Conservation (phyloP, 331 rosid genomes). For the Arachis monticola region DNA sequence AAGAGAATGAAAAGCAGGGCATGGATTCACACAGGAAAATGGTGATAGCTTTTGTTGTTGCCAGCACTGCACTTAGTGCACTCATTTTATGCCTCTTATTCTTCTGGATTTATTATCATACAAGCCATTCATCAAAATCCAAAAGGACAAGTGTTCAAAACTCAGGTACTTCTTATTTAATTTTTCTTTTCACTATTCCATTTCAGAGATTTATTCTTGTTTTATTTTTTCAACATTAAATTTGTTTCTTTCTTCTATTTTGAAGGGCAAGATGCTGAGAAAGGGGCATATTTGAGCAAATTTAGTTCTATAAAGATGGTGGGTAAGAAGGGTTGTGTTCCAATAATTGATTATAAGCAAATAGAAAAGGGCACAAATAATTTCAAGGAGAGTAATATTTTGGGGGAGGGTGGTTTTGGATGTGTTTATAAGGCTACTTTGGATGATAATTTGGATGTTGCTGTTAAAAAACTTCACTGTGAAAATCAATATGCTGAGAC, state of each 20-base stretch:
- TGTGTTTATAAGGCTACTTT: constrained; percentile 83
- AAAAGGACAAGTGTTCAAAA: constrained; percentile 47
- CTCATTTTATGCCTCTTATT: constrained; percentile 49
- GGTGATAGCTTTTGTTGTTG: constrained; percentile 53
- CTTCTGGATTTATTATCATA: constrained; percentile 66
- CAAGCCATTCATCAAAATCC: constrained; percentile 49
- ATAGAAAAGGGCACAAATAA: constrained; percentile 71
- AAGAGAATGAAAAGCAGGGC: constrained; percentile 46
- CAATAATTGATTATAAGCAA: constrained; percentile 69
- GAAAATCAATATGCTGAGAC: constrained; percentile 64
- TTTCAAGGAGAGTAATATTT: constrained; percentile 72
- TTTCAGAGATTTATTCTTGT: neutral
- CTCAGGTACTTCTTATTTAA: constrained; percentile 53
- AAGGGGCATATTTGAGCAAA: constrained; percentile 69
- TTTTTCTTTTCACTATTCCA: constrained; percentile 4
- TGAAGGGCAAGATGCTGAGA: constrained; percentile 68
- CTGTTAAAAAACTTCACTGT: constrained; percentile 80
- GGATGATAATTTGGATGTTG: constrained; percentile 71
- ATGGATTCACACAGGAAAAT: constrained; percentile 66
- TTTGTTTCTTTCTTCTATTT: constrained; percentile 35
- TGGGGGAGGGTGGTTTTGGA: constrained; percentile 97
- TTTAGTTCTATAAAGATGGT: constrained; percentile 61
- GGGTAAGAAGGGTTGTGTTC: constrained; percentile 72
- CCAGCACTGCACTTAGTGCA: constrained; percentile 54
- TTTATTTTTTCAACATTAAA: constrained; percentile 10